Evolutionary conservation across 2,329 filamentous ascomycete species (phyloP), one percentile per base, ranked within the genome.

Genomic region (Gremmenia infestans): DNA sequence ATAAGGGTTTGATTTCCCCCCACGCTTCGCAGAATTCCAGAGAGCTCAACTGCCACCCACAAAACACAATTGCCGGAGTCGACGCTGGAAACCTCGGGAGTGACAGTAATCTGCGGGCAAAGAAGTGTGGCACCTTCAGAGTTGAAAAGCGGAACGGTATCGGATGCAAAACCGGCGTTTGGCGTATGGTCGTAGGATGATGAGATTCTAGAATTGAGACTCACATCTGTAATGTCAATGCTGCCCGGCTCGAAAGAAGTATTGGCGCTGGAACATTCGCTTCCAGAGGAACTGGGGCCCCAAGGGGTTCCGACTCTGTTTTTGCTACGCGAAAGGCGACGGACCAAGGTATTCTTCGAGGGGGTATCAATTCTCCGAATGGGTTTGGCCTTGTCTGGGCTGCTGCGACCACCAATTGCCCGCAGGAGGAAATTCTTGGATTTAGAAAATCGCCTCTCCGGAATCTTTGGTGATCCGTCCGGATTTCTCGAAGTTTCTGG

Each of bases 41-140:
- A 65, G 37, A 75, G 57, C 50, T 71, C 67, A 48, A 74, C 61
- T n/a, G 71, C 70, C 5, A 70, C 63, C 67, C 71, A 72, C 6
- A 73, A 60, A 22, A 63, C 65, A 14, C 65, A 67, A 25, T 54
- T 59, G 40, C 63, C 64, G 48, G 61, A 65, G 50, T 68, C 65
- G 9, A 73, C 57, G 56, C 56, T 64, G 5, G 45, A 60, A 28
- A 51, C 66, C 60, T 71, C 68, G 4, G 70, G 63, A 5, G 65
- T 70, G 52, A 72, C 55, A 11, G 52, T 62, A 19, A 72, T 63
- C 25, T 68, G 59, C 6, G 69, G 68, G 28, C 55, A 67, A 2
- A 70, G 55, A 40, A 67, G 52, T 22, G 62, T 53, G 11, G 54
- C 25, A 7, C 62, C 50, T 5, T 45, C 36, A 37, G 42, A 39